Percentiles rank a stretch among this genome's conserved stretches.
Evolutionary conservation across 2,329 filamentous ascomycete species (phyloP).

Genomic region (Neospermospora avenae): DNA sequence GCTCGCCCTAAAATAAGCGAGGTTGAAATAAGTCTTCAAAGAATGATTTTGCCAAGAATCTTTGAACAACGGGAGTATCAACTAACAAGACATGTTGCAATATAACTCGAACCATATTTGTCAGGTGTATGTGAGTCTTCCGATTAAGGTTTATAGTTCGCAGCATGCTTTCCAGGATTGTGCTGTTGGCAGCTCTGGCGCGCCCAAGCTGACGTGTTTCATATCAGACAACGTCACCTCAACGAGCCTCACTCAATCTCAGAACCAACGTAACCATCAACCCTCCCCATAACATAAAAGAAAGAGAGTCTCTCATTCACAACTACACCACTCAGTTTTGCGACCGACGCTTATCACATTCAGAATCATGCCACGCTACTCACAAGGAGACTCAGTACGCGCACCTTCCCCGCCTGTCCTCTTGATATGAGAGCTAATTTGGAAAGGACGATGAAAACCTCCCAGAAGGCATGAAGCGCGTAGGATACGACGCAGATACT

Average conservation of each 20-base stretch:
- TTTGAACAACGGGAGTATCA: no score
- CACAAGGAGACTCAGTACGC: not conserved
- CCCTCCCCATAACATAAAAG: no score
- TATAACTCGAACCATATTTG: no score
- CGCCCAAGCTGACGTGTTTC: constrained; percentile 4
- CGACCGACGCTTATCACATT: no score
- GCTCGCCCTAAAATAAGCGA: no score
- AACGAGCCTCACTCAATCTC: not conserved
- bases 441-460: constrained; percentile 47
- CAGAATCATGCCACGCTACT: not conserved
- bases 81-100: not conserved
- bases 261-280: not conserved
- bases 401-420: not conserved
- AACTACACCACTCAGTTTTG: no score
- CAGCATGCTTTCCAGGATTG: not conserved
- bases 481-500: constrained; percentile 55
- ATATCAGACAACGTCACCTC: not conserved
- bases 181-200: not conserved
- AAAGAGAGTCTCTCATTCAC: no score
- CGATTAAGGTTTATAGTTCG: not conserved
- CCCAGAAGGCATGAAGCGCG: constrained; percentile 51
- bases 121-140: not conserved
- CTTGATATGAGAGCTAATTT: not conserved
- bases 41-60: no score
- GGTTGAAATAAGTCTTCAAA: not conserved